These are phyloP conservation scores for Annona squamosa DNA, from an alignment of 164 flowering plant species.

Conservation along the genomic window DNA sequence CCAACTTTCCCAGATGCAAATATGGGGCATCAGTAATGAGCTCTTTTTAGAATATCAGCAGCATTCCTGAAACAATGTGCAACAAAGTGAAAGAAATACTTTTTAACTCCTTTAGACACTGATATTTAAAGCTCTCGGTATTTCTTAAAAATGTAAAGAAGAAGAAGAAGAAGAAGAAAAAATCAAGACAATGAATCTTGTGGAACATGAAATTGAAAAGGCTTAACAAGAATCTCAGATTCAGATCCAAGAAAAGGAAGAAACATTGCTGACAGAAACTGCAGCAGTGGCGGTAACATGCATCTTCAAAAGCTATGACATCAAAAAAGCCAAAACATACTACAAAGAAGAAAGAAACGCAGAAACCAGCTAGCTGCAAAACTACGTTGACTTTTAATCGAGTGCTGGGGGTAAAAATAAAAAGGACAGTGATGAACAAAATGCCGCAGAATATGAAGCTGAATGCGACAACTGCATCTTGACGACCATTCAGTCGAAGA, in stretches of 20 bases:
- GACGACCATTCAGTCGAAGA: neutral
- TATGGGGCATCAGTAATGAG: neutral
- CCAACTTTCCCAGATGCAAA: conserved; percentile 8
- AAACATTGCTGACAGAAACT: neutral
- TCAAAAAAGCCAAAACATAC: too few species aligned
- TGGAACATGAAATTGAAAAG: neutral
- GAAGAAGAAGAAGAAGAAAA: neutral
- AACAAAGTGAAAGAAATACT: neutral
- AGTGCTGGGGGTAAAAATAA: neutral
- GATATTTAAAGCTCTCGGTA: neutral
- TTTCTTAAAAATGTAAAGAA: too few species aligned
- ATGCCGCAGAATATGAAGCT: neutral
- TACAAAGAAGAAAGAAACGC: neutral
- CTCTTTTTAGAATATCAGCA: neutral
- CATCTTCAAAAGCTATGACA: neutral
- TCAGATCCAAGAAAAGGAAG: neutral
- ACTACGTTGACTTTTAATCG: neutral
- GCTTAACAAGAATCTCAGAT: neutral
- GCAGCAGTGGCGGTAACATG: neutral
- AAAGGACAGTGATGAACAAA: neutral
- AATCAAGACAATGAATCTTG: neutral
- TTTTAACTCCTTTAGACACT: neutral
- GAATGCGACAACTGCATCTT: neutral
- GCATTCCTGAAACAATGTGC: neutral
- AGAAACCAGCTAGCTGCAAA: neutral